phyloP scores from a whole-genome alignment of 257 asterid species.

The Penstemon barbatus region DNA sequence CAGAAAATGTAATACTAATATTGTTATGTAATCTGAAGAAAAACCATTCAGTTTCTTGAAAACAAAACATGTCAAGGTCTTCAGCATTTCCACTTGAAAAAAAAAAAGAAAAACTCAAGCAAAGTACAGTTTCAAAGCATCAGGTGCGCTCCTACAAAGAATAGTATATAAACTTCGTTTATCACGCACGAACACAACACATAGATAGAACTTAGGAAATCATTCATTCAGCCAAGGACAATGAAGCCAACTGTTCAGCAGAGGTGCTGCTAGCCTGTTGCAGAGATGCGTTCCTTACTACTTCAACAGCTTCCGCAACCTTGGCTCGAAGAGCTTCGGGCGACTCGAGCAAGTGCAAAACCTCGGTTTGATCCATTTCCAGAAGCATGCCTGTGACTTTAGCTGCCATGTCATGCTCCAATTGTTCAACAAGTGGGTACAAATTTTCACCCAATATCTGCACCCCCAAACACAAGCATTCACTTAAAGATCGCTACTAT shows the following conservation, averaged over 20 bases:
- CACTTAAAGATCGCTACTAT: too few relatives aligned
- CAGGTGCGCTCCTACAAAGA: too few relatives aligned
- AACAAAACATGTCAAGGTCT: too few relatives aligned
- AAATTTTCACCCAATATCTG: slow-evolving; percentile 58
- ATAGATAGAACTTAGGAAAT: too few relatives aligned
- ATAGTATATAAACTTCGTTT: too few relatives aligned
- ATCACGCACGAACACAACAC: too few relatives aligned
- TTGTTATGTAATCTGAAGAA: too few relatives aligned
- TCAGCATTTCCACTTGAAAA: too few relatives aligned
- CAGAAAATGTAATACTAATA: too few relatives aligned
- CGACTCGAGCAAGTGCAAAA: slow-evolving; percentile 53
- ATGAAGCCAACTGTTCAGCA: slow-evolving; percentile 46
- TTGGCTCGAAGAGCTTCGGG: slow-evolving; percentile 53
- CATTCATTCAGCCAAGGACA: slow-evolving; percentile 35
- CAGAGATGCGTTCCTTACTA: slow-evolving; percentile 53
- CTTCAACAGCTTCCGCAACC: slow-evolving; percentile 41
- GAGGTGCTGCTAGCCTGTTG: slow-evolving; percentile 37
- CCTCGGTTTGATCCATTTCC: slow-evolving; percentile 63
- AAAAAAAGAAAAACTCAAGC: too few relatives aligned
- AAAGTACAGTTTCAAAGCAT: too few relatives aligned
- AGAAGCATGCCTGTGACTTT: slow-evolving; percentile 55
- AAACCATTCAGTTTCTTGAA: too few relatives aligned
- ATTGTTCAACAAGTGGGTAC: slow-evolving; percentile 53
- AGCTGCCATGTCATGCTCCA: slow-evolving; percentile 54
- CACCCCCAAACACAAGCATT: not conserved